phyloP scores from a whole-genome alignment of 805 yeast species.

The Metschnikowia gelsemii region DNA sequence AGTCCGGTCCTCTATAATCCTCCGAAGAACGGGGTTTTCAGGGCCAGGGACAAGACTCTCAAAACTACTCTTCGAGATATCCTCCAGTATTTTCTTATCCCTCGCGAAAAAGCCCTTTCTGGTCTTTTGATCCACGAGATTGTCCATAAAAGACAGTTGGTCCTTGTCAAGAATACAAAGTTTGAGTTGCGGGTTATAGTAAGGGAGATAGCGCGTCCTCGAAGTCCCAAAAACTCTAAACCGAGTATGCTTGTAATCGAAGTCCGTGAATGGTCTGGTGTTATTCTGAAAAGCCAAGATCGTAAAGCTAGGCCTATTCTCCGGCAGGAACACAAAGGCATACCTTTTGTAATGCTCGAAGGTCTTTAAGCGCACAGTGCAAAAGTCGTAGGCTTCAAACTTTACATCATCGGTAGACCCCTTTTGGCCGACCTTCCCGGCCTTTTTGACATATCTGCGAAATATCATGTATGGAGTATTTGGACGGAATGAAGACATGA shows the following conservation, averaged over 20 bases:
- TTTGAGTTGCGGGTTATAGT: conserved; percentile 34
- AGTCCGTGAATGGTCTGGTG: conserved; percentile 39
- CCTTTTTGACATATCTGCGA: conserved; percentile 28
- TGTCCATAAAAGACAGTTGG: conserved; percentile 37
- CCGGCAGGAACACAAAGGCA: conserved; percentile 28
- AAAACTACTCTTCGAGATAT: conserved; percentile 6
- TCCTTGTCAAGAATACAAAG: conserved; percentile 33
- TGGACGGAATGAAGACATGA: conserved; percentile 35
- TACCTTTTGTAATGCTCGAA: conserved; percentile 29
- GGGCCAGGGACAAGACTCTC: conserved; percentile 36
- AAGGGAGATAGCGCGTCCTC: conserved; percentile 26
- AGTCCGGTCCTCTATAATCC: conserved; percentile 10
- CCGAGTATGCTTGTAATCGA: conserved; percentile 34
- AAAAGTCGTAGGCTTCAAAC: conserved; percentile 32
- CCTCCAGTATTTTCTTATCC: not conserved
- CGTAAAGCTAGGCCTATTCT: conserved; percentile 21
- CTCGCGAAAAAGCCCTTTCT: conserved; percentile 1
- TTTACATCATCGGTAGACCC: conserved; percentile 20
- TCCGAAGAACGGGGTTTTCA: conserved; percentile 24
- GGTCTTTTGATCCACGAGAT: conserved; percentile 29
- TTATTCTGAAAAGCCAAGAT: conserved; percentile 36
- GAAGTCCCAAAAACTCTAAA: conserved; percentile 41
- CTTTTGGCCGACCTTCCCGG: conserved; percentile 15
- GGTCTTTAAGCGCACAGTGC: conserved; percentile 32
- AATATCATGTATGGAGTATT: conserved; percentile 36